A percentile compares a stretch with the other conserved stretches of the same genome.
Evolutionary conservation across 768 basidiomycete species (phyloP).

Genomic region (Tricholoma bakamatsutake): DNA sequence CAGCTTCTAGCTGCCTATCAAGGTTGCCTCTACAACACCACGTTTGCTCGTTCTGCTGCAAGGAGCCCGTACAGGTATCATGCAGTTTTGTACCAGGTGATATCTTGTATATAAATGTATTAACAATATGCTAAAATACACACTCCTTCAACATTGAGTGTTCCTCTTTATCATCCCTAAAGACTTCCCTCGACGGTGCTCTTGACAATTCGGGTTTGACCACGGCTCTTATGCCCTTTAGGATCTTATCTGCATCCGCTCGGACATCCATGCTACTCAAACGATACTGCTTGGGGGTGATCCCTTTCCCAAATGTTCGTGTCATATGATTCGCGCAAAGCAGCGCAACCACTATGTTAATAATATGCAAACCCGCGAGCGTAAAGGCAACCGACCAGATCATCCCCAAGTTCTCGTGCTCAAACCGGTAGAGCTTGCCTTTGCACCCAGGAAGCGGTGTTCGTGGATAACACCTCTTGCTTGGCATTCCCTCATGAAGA

Average conservation of each 20-base stretch:
- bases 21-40: too few relatives aligned
- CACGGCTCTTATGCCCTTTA: not conserved
- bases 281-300: slow-evolving; percentile 56
- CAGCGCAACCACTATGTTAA: slow-evolving; percentile 52
- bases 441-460: slow-evolving; percentile 66
- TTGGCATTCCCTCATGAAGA: slow-evolving; percentile 53
- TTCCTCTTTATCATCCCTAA: not conserved
- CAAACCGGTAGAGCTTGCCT: slow-evolving; percentile 48
- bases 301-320: slow-evolving; percentile 55
- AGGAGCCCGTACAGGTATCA: not conserved
- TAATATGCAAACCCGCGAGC: slow-evolving; percentile 51
- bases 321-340: slow-evolving; percentile 68
- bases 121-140: not conserved
- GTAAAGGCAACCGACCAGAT: slow-evolving; percentile 51
- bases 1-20: not conserved
- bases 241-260: slow-evolving; percentile 31
- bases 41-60: too few relatives aligned
- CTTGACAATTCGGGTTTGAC: not conserved
- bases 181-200: not conserved
- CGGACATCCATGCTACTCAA: slow-evolving; percentile 43
- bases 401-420: slow-evolving; percentile 37
- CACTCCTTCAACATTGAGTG: not conserved
- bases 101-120: not conserved
- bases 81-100: not conserved
- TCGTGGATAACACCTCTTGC: slow-evolving; percentile 54